Percentiles rank a stretch among this genome's conserved stretches.
Evolutionary conservation across 495 filamentous ascomycete species (phyloP).

Genomic region (Cercophora samala): DNA sequence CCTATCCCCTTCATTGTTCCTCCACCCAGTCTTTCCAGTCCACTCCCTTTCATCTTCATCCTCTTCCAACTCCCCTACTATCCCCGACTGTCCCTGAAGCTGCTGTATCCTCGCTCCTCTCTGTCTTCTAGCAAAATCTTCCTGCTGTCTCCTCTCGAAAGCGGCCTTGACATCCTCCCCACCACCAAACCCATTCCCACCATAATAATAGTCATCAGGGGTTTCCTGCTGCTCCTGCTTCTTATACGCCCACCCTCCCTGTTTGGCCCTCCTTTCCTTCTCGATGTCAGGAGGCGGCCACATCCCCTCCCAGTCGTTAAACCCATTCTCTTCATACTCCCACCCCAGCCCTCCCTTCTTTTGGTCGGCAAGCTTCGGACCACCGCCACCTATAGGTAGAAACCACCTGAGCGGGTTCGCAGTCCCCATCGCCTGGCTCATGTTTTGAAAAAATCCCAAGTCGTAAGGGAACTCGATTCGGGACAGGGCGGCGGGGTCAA

Average conservation of each 20-base stretch:
- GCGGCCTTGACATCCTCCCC: conserved; percentile 33
- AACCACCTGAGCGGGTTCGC: conserved; percentile 74
- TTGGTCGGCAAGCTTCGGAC: conserved; percentile 30
- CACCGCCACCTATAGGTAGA: conserved; percentile 43
- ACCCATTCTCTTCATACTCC: conserved; percentile 77
- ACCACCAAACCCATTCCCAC: background rate
- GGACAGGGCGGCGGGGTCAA: conserved; percentile 34
- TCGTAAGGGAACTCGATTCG: conserved; percentile 94
- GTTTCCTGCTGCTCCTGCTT: conserved; percentile 11
- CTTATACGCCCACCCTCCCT: conserved; percentile 34
- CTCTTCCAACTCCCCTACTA: conserved; percentile 45
- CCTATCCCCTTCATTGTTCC: conserved; percentile 78
- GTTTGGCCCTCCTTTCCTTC: conserved; percentile 53
- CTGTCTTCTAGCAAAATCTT: conserved; percentile 42
- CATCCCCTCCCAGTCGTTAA: conserved; percentile 63
- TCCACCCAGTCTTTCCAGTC: conserved; percentile 55
- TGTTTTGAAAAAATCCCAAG: conserved; percentile 84
- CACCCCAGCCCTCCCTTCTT: conserved; percentile 47
- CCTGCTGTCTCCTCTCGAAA: conserved; percentile 38
- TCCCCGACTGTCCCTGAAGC: conserved; percentile 28
- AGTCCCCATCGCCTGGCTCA: conserved; percentile 79
- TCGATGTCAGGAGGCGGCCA: conserved; percentile 95
- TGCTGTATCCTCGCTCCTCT: conserved; percentile 20
- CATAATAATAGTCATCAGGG: conserved; percentile 17
- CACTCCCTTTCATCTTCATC: conserved; percentile 40